These are phyloP conservation scores for Collybia sp. DNA, from an alignment of 768 basidiomycete species.

Conservation along the genomic window DNA sequence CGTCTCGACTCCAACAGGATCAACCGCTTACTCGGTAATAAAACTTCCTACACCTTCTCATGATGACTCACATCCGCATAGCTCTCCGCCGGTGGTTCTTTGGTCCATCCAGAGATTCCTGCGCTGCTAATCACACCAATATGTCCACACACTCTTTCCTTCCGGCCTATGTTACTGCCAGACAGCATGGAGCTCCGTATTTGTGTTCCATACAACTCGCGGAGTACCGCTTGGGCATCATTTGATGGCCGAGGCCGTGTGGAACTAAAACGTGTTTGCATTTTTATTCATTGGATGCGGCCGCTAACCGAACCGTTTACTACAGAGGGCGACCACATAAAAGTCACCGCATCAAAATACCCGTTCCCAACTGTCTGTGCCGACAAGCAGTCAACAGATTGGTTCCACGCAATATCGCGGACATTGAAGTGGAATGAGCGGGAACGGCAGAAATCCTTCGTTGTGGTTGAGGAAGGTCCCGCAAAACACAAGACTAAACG, in stretches of 20 bases:
- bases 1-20: conserved; percentile 95
- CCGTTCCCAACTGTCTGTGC: conserved; percentile 99
- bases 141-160: conserved; percentile 97
- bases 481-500: conserved; percentile 29
- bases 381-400: conserved; percentile 96
- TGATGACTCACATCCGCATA: conserved; percentile 15
- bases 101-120: conserved; percentile 97
- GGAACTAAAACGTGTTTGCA: conserved; percentile 77
- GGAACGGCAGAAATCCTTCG: conserved; percentile 97
- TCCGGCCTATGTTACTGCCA: conserved; percentile 97
- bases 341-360: conserved; percentile 93
- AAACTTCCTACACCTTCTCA: conserved; percentile 1
- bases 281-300: conserved; percentile 1
- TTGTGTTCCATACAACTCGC: conserved; percentile 97
- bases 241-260: conserved; percentile 97
- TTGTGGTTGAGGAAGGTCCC: conserved; percentile 90
- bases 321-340: conserved; percentile 98
- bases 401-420: conserved; percentile 96
- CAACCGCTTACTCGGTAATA: conserved; percentile 94
- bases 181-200: conserved; percentile 98
- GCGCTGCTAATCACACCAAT: conserved; percentile 96
- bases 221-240: conserved; percentile 98
- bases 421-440: conserved; percentile 99
- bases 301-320: conserved; percentile 3
- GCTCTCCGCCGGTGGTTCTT: conserved; percentile 95